These are phyloP conservation scores for Pestalotiopsis sp. DNA, from an alignment of 2,329 filamentous ascomycete species.

Conservation along the genomic window DNA sequence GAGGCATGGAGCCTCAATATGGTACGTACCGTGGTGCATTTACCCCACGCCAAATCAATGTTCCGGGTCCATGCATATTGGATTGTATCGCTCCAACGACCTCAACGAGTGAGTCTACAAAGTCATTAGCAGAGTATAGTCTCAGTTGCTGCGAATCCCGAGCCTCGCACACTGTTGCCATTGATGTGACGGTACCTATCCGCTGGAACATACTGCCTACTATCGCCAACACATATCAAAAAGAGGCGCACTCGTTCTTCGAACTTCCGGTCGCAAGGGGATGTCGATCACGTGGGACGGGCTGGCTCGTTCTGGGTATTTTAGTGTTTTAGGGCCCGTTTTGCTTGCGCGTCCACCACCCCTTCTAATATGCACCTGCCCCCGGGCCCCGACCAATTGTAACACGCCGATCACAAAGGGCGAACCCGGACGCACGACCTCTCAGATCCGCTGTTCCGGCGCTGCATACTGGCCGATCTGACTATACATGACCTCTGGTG, in stretches of 20 bases:
- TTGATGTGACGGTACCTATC: no score
- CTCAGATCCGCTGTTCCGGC: neutral
- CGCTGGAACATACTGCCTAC: neutral
- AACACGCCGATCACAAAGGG: neutral
- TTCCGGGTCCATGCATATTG: neutral
- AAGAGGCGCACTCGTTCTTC: neutral
- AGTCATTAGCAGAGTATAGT: neutral
- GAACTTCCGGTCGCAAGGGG: neutral
- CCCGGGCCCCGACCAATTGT: constrained; percentile 26
- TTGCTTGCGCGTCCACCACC: constrained; percentile 32
- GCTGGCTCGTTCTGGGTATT: constrained; percentile 1
- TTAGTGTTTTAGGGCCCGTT: constrained; percentile 19
- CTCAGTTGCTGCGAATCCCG: neutral
- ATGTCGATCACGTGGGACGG: constrained; percentile 10
- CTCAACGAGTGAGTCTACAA: neutral
- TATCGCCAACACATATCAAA: neutral
- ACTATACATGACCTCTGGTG: no score
- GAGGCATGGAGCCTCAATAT: neutral
- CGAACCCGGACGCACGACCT: neutral
- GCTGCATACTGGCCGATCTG: neutral
- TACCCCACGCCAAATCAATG: neutral
- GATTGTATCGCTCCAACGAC: neutral
- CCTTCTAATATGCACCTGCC: constrained; percentile 25
- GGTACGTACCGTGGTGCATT: neutral
- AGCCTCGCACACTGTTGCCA: no score